phyloP scores from a whole-genome alignment of 257 asterid genomes.

The Rehmannia glutinosa region DNA sequence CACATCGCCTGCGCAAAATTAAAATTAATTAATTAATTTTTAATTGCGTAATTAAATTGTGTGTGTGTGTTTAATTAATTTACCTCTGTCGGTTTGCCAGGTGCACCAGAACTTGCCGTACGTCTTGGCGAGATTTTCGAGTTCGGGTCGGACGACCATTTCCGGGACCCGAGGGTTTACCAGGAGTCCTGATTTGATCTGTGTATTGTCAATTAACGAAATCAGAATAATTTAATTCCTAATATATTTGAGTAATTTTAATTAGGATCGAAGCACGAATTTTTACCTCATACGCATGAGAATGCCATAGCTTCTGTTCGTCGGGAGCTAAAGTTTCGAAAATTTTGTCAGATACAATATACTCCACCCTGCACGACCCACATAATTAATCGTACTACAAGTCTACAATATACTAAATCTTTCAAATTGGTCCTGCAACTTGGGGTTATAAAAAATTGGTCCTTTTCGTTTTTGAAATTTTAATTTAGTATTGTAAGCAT shows the following conservation, averaged over 20 bases:
- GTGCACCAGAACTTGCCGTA: slow-evolving; percentile 98
- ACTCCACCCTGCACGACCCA: slow-evolving; percentile 55
- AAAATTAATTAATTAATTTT: too few species aligned
- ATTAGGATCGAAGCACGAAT: too few species aligned
- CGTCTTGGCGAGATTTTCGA: slow-evolving; percentile 50
- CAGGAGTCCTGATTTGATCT: slow-evolving; percentile 80
- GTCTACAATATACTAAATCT: too few species aligned
- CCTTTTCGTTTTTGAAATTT: too few species aligned
- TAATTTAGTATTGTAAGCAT: too few species aligned
- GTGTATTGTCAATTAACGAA: neutral
- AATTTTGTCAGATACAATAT: slow-evolving; percentile 51
- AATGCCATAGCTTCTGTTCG: slow-evolving; percentile 85
- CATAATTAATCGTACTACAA: too few species aligned
- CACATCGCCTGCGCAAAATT: slow-evolving; percentile 77
- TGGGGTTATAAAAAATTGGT: too few species aligned
- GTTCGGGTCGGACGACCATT: slow-evolving; percentile 46
- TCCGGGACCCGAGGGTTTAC: slow-evolving; percentile 72
- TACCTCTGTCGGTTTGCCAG: slow-evolving; percentile 85
- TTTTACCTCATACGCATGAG: slow-evolving; percentile 74
- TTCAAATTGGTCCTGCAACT: too few species aligned
- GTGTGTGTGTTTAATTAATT: too few species aligned
- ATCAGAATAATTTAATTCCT: too few species aligned
- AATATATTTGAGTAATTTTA: too few species aligned
- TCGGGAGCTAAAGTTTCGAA: slow-evolving; percentile 53
- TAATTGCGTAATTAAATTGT: too few species aligned